These are phyloP conservation scores for Trichophyton equinum DNA, from an alignment of 2,329 filamentous ascomycete genomes.

Conservation along the genomic window DNA sequence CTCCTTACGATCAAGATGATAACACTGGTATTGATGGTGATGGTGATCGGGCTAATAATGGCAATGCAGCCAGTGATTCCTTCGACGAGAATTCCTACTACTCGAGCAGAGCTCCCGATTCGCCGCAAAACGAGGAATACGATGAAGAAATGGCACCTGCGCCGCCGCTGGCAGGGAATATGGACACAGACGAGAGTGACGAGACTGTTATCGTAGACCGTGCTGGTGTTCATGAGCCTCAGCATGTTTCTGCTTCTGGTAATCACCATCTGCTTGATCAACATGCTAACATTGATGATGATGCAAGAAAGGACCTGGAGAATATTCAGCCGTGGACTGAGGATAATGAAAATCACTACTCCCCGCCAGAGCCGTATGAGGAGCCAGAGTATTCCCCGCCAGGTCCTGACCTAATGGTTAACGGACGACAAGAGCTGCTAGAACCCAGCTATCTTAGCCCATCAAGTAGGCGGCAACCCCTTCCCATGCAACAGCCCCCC, in stretches of 20 bases:
- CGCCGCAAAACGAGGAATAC: conserved; percentile 39
- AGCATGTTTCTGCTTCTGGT: background rate
- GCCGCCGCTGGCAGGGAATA: conserved; percentile 15
- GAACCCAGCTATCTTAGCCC: conserved; percentile 12
- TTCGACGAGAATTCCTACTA: conserved; percentile 93
- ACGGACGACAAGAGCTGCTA: conserved; percentile 20
- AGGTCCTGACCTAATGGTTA: conserved; percentile 27
- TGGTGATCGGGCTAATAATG: conserved; percentile 43
- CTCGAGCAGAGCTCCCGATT: conserved; percentile 79
- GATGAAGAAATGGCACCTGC: background rate
- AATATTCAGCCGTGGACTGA: conserved; percentile 11
- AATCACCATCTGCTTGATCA: conserved; percentile 24
- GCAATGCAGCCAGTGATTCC: conserved; percentile 60
- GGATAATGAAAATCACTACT: background rate
- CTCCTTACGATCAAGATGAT: conserved; percentile 18
- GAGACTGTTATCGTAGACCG: background rate
- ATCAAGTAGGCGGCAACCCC: conserved; percentile 29
- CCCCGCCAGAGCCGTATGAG: conserved; percentile 25
- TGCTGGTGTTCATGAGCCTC: background rate
- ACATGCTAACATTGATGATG: conserved; percentile 26
- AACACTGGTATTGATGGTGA: conserved; percentile 31
- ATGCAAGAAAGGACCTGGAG: conserved; percentile 21
- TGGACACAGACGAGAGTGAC: conserved; percentile 20
- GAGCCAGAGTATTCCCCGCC: conserved; percentile 39
- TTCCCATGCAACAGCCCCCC: conserved; percentile 30